Percentiles rank a stretch among this genome's conserved stretches.
phyloP scores from a whole-genome alignment of 768 basidiomycete species.

The Amanita muscaria region DNA sequence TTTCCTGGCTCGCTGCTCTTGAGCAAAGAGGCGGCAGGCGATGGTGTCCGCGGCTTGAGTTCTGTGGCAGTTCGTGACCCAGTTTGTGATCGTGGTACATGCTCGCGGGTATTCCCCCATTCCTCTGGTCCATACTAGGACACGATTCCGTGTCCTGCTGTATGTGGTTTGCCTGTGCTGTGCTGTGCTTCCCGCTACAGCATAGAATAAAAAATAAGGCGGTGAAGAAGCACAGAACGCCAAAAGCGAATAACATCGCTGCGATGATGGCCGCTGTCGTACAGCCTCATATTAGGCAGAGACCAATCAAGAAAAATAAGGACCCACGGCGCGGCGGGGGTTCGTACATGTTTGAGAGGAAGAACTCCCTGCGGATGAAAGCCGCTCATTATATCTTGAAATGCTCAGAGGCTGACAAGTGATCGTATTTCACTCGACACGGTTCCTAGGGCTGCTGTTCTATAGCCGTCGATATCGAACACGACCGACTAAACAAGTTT shows the following conservation, averaged over 20 bases:
- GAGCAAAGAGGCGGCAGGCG: constrained; percentile 1
- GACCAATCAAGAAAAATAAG: not conserved
- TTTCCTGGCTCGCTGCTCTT: not conserved
- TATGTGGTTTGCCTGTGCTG: not conserved
- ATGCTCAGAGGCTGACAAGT: not conserved
- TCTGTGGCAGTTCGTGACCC: constrained; percentile 4
- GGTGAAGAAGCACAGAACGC: constrained; percentile 4
- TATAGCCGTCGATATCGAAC: not conserved
- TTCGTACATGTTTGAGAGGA: not conserved
- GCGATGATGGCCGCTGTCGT: constrained; percentile 7
- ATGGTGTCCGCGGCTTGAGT: not conserved
- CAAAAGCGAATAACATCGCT: constrained; percentile 6
- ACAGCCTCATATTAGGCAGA: not conserved
- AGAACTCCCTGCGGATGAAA: not conserved
- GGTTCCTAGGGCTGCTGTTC: too few relatives aligned
- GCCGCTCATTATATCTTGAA: not conserved
- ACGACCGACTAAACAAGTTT: too few relatives aligned
- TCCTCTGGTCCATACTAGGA: not conserved
- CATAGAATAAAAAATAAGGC: constrained; percentile 7
- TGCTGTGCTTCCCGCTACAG: not conserved
- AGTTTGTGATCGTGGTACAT: not conserved
- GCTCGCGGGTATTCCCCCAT: not conserved
- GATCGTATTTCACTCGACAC: too few relatives aligned
- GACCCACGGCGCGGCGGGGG: constrained; percentile 1
- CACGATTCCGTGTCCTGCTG: not conserved